Conservation (phyloP, 2,329 filamentous ascomycete genomes). For the Gnomoniopsis smithogilvyi region DNA sequence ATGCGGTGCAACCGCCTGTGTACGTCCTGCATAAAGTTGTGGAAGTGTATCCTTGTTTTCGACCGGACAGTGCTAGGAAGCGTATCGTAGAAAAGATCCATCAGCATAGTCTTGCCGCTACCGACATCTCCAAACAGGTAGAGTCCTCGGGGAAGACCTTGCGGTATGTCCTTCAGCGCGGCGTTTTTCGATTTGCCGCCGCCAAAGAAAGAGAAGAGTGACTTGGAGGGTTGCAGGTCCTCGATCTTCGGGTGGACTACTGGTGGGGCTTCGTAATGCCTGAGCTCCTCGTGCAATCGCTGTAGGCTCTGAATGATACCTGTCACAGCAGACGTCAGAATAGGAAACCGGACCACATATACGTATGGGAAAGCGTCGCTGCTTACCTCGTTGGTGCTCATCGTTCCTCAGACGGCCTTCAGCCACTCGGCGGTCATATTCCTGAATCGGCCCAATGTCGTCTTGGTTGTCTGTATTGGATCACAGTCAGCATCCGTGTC, state of each 20-base stretch:
- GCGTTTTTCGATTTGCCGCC: conserved; percentile 40
- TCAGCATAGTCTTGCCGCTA: conserved; percentile 98
- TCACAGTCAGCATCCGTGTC: neutral
- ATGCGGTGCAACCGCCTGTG: conserved; percentile 87
- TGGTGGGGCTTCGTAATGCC: conserved; percentile 67
- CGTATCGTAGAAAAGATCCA: conserved; percentile 97
- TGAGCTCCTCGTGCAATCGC: conserved; percentile 80
- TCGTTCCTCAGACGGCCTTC: conserved; percentile 77
- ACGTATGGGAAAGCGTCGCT: neutral
- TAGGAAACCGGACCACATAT: neutral
- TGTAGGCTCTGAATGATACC: conserved; percentile 88
- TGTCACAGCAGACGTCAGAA: conserved; percentile 31
- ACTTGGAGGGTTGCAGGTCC: conserved; percentile 57
- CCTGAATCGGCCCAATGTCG: conserved; percentile 69
- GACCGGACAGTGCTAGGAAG: conserved; percentile 73
- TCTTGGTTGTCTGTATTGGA: conserved; percentile 26
- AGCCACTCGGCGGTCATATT: conserved; percentile 82
- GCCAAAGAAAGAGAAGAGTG: conserved; percentile 61
- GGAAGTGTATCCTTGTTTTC: conserved; percentile 95
- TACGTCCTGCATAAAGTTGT: conserved; percentile 99
- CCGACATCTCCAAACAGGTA: conserved; percentile 98
- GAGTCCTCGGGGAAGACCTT: conserved; percentile 78
- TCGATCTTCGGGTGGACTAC: conserved; percentile 78
- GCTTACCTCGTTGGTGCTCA: conserved; percentile 79
- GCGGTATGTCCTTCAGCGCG: conserved; percentile 55